Evolutionary conservation across 352 stramenopile genomes (phyloP).

Genomic region (Pythium sp.): DNA sequence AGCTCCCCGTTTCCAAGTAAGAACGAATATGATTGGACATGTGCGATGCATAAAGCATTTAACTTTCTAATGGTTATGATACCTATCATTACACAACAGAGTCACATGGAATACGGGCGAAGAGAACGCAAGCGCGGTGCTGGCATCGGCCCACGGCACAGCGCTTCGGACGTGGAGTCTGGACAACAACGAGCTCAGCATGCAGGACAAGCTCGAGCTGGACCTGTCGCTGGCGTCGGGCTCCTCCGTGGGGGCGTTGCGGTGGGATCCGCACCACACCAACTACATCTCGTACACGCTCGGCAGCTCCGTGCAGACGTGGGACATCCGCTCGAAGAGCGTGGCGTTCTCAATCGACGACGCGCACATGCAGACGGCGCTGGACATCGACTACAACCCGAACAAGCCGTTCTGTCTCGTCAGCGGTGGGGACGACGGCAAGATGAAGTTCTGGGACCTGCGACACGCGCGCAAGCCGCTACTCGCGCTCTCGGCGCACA

Average conservation of each 20-base stretch:
- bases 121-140: conserved; percentile 18
- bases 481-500: conserved; percentile 87
- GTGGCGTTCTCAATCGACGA: conserved; percentile 48
- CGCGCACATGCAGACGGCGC: conserved; percentile 51
- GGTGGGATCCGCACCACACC: conserved; percentile 84
- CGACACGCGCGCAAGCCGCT: conserved; percentile 76
- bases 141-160: conserved; percentile 44
- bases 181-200: conserved; percentile 26
- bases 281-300: conserved; percentile 63
- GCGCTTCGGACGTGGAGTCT: conserved; percentile 58
- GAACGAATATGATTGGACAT: neutral
- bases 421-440: conserved; percentile 92
- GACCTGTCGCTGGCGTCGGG: conserved; percentile 43
- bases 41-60: neutral
- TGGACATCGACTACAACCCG: conserved; percentile 97
- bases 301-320: conserved; percentile 62
- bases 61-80: neutral
- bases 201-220: conserved; percentile 43
- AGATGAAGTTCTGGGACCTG: conserved; percentile 98
- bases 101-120: conserved; percentile 41
- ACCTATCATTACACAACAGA: conserved; percentile 16
- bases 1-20: conserved; percentile 44
- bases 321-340: conserved; percentile 60
- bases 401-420: conserved; percentile 93
- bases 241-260: conserved; percentile 34